Conservation (phyloP, 2,329 filamentous ascomycete species). For the Xylariaceae sp. region DNA sequence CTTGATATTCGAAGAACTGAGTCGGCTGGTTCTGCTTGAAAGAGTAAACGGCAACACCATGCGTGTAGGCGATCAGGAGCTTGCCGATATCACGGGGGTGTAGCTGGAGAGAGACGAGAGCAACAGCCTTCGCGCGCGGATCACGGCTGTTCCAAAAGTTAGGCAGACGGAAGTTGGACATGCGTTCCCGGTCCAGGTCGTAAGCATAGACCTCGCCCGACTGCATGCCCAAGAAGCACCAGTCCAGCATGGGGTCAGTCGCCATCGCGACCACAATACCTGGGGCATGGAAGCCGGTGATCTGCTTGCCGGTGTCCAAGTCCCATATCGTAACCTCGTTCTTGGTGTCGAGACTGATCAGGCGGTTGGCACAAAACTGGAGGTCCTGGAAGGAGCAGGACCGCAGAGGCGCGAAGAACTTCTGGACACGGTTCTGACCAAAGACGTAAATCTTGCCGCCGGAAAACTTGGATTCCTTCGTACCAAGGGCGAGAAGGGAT, state of each 20-base stretch:
- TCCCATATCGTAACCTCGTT: slow-evolving; percentile 84
- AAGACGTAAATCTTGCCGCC: slow-evolving; percentile 83
- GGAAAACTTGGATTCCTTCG: slow-evolving; percentile 78
- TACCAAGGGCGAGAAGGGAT: slow-evolving; percentile 86
- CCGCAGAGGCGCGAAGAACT: slow-evolving; percentile 62
- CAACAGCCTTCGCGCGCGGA: slow-evolving; percentile 50
- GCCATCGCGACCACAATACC: slow-evolving; percentile 67
- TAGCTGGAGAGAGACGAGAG: slow-evolving; percentile 71
- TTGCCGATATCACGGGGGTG: slow-evolving; percentile 91
- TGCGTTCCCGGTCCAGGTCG: slow-evolving; percentile 73
- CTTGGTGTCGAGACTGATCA: slow-evolving; percentile 76
- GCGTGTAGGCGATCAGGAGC: slow-evolving; percentile 80
- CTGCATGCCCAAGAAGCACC: slow-evolving; percentile 77
- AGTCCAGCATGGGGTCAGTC: slow-evolving; percentile 87
- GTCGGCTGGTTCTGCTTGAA: slow-evolving; percentile 83
- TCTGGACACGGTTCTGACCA: slow-evolving; percentile 73
- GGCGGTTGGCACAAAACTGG: slow-evolving; percentile 78
- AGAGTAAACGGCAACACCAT: slow-evolving; percentile 83
- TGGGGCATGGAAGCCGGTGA: slow-evolving; percentile 67
- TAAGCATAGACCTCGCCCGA: slow-evolving; percentile 86
- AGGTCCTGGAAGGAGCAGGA: slow-evolving; percentile 68
- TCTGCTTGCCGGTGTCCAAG: slow-evolving; percentile 58
- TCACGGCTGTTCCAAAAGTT: slow-evolving; percentile 79
- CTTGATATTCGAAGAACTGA: slow-evolving; percentile 74
- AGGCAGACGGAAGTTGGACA: slow-evolving; percentile 71